Percentiles rank a stretch among this genome's conserved stretches.
These are phyloP conservation scores for Gnaphalium uliginosum DNA, from an alignment of 129 eudicot species.

Conservation along the genomic window DNA sequence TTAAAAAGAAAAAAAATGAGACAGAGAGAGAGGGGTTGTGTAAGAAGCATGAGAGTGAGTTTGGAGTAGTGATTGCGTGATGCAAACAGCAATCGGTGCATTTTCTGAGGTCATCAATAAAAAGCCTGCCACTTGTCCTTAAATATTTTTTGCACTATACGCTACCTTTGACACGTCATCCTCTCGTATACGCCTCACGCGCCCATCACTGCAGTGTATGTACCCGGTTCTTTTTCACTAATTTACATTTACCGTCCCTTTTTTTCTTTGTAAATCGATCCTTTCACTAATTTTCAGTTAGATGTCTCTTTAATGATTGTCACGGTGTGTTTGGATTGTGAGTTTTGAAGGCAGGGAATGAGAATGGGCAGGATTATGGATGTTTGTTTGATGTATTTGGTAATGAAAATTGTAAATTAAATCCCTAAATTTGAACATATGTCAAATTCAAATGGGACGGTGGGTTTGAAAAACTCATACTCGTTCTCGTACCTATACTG, in stretches of 20 bases:
- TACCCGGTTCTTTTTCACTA: not conserved
- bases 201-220: not conserved
- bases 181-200: no score
- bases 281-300: no score
- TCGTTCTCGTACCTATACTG: no score
- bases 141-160: constrained; percentile 18
- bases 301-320: no score
- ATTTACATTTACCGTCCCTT: not conserved
- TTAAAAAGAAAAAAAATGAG: not conserved
- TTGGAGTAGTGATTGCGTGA: constrained; percentile 34
- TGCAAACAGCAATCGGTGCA: constrained; percentile 45
- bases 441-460: no score
- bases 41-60: constrained; percentile 17
- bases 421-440: no score
- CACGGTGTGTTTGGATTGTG: no score
- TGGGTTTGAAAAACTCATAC: no score
- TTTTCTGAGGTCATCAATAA: constrained; percentile 41
- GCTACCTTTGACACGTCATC: constrained; percentile 34
- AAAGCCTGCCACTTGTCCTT: constrained; percentile 35
- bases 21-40: not conserved
- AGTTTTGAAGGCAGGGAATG: no score
- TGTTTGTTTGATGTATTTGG: no score
- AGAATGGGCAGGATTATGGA: no score
- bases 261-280: not conserved
- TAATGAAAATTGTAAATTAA: no score